Base-by-base conservation (phyloP, 2,329 filamentous ascomycete species). In the Penicillium sp. region DNA sequence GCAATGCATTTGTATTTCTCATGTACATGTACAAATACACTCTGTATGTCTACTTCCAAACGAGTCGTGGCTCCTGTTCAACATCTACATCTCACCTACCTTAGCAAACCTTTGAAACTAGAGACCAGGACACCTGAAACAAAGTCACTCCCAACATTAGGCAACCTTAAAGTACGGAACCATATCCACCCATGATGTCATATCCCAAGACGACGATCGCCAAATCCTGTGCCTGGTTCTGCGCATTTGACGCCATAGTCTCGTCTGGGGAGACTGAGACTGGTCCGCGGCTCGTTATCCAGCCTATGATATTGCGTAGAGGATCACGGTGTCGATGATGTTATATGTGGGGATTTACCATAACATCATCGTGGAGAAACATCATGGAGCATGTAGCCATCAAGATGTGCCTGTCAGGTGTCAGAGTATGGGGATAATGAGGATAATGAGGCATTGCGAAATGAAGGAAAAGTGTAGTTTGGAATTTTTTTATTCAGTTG, bases 401-500 rank as follows among this genome's bases (percentile, higher is more conserved):
- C 8, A 34, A 18, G 9, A 11, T 14, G 16, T 18, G 31, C 31
- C 16, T 34, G 18, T 20, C 18, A 20, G 31, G 18, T 34, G 31
- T 18, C 16, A 20, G 11, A 3, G 3, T 34, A 26, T 26, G 24
- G 24, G 23, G 1, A 24, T n/a, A n/a, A n/a, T 4, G 4, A 26
- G 24, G 8, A 26, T 9, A 26, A 26, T 26, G 24, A 9, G 6
- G 9, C 6, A 26, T 26, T 26, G 24, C 9, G 3, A 9, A 9
- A 10, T 26, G 24, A 9, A 26, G 4, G 9, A 3, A 32, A 22
- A 11, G 6, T 40, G 20, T 29, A 24, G 22, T 51, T 49, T 46
- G 24, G 26, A 51, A 28, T 35, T 44, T 48, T 51, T 46, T 40
- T 28, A 41, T 43, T 53, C 40, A 47, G 48, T 50, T 34, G 39